Base-by-base conservation (phyloP, 2,329 filamentous ascomycete species). In the Alternaria sp. region DNA sequence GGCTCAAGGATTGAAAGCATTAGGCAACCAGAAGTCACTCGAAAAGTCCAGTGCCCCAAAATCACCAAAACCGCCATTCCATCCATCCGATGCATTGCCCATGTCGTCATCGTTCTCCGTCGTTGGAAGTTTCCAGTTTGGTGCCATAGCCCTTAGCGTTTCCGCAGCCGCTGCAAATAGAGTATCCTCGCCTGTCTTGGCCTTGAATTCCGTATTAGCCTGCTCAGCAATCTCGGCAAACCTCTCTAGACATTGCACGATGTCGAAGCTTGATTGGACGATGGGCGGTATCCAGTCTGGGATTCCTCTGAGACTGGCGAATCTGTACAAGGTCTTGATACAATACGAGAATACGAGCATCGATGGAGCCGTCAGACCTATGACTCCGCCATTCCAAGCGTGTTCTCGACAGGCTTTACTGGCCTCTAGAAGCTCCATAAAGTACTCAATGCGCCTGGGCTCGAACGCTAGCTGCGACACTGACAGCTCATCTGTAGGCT, bases 1-100 rank as follows among this genome's bases (percentile, higher is more conserved):
- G 28, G 28, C 28, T 33, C 28, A 33, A 6, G 65, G 53, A 44
- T 66, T 60, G 49, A 67, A 66, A 9, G 47, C 30, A 14, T 23
- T 58, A 15, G 58, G 54, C 25, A 70, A 12, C 69, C 66, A 71
- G n/a, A 71, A 69, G 14, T 71, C 65, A 8, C 68, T 63, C 9
- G 65, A 50, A 7, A 71, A 69, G 10, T 73, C 71, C 43, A 67
- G 9, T 12, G 54, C 58, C 15, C 58, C 43, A 6, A 70, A 5
- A 23, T 70, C 67, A 3, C 46, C 47, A 15, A 58, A 50, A 4
- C 58, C 56, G 1, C 12, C 23, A 23, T 14, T 51, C 56, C 63
- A 65, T 8, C 21, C 33, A 6, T 49, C 46, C 6, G 41, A 14
- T 7, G 37, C 5, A 21, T 33, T 51, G 12, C 21, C 45, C 14